Conservation (phyloP, 2,329 filamentous ascomycete genomes). For the Neoarthrinium moseri region DNA sequence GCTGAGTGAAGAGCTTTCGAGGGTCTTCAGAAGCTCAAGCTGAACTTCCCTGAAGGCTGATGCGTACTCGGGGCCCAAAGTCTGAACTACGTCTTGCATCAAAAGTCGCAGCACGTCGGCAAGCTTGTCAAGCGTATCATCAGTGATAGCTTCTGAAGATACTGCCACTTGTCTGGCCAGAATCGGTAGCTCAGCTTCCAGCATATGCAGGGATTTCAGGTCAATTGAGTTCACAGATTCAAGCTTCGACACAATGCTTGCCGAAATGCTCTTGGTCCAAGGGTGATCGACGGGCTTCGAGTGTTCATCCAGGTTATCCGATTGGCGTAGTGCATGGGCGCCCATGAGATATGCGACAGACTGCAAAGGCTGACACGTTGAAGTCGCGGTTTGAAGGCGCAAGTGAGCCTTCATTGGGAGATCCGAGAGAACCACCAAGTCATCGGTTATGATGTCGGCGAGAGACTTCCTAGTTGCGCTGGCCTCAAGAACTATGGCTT, state of each 20-base stretch:
- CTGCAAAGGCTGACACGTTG: conserved; percentile 41
- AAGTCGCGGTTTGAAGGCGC: conserved; percentile 36
- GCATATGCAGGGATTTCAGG: conserved; percentile 58
- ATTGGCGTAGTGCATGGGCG: no score
- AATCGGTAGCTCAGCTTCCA: conserved; percentile 64
- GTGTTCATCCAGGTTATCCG: conserved; percentile 13
- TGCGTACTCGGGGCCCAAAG: conserved; percentile 34
- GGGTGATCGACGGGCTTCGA: conserved; percentile 28
- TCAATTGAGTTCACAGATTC: conserved; percentile 50
- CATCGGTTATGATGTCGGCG: conserved; percentile 24
- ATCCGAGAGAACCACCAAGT: conserved; percentile 49
- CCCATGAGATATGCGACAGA: conserved; percentile 46
- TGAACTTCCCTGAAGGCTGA: conserved; percentile 25
- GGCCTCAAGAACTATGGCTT: conserved; percentile 45
- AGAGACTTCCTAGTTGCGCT: conserved; percentile 20
- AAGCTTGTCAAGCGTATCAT: conserved; percentile 49
- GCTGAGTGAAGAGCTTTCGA: conserved; percentile 13
- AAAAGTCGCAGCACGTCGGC: conserved; percentile 46
- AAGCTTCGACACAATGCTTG: conserved; percentile 55
- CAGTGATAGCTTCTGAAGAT: conserved; percentile 46
- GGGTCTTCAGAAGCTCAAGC: conserved; percentile 13
- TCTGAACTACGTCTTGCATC: conserved; percentile 38
- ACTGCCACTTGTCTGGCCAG: conserved; percentile 55
- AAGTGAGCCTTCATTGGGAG: conserved; percentile 42
- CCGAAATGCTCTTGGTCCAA: conserved; percentile 46